Evolutionary conservation across 176 grass and related monocot species (phyloP).

Genomic region (maize (Zea mays)): Zm-B73-REFERENCE-NAM-5.0 NC_050102.1:20177501-20178000

Average conservation of each 20-base stretch:
- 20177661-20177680: constrained; percentile 37
- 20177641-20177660: constrained; percentile 70
- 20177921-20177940: constrained; percentile 36
- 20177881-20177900: background rate
- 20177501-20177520: constrained; percentile 68
- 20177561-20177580: constrained; percentile 50
- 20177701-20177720: background rate
- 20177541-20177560: constrained; percentile 64
- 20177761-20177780: constrained; percentile 29
- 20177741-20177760: background rate
- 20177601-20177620: constrained; percentile 62
- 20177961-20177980: no score
- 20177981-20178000: no score
- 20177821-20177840: background rate
- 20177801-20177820: background rate
- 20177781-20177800: constrained; percentile 3
- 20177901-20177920: constrained; percentile 50
- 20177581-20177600: constrained; percentile 50
- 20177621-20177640: constrained; percentile 52
- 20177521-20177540: constrained; percentile 61
- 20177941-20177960: background rate
- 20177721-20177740: no score
- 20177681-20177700: background rate
- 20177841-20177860: constrained; percentile 7
- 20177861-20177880: background rate